These are phyloP conservation scores for Chaetomiaceae sp. DNA, from an alignment of 2,329 filamentous ascomycete species.

Conservation along the genomic window DNA sequence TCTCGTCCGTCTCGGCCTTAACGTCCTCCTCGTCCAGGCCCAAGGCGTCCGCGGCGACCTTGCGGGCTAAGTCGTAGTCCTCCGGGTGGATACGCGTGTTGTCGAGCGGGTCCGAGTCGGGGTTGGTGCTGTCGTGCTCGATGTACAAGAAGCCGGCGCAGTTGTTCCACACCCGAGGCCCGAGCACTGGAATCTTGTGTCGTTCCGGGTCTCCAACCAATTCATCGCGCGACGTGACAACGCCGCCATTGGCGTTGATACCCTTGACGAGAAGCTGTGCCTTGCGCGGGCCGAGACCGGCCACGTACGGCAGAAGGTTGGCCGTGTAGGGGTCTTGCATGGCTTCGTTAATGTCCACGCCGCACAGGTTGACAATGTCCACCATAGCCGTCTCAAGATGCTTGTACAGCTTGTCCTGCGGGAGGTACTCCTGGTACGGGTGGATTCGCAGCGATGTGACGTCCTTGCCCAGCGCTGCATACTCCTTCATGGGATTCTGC, in stretches of 20 bases:
- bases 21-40: slow-evolving; percentile 98
- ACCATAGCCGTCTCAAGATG: slow-evolving; percentile 95
- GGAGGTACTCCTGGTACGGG: slow-evolving; percentile 80
- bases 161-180: slow-evolving; percentile 90
- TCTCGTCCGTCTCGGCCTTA: slow-evolving; percentile 87
- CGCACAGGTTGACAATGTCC: slow-evolving; percentile 95
- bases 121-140: slow-evolving; percentile 76
- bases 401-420: slow-evolving; percentile 80
- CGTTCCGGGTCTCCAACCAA: slow-evolving; percentile 83
- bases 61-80: slow-evolving; percentile 95
- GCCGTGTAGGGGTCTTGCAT: slow-evolving; percentile 76
- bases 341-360: slow-evolving; percentile 92
- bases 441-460: slow-evolving; percentile 85
- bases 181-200: slow-evolving; percentile 73
- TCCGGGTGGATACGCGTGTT: slow-evolving; percentile 97
- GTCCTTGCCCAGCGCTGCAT: slow-evolving; percentile 86
- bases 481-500: slow-evolving; percentile 94
- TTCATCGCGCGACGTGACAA: slow-evolving; percentile 78
- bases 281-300: slow-evolving; percentile 88
- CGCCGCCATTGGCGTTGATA: slow-evolving; percentile 85
- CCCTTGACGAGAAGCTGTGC: slow-evolving; percentile 80
- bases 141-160: slow-evolving; percentile 94
- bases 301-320: slow-evolving; percentile 84
- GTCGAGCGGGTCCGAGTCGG: slow-evolving; percentile 85
- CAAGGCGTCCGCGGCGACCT: slow-evolving; percentile 96